A percentile compares a stretch with the other conserved stretches of the same genome.
These are phyloP conservation scores for Cutaneotrichosporon sp. DNA, from an alignment of 1,284 basidiomycete genomes.

Conservation along the genomic window DNA sequence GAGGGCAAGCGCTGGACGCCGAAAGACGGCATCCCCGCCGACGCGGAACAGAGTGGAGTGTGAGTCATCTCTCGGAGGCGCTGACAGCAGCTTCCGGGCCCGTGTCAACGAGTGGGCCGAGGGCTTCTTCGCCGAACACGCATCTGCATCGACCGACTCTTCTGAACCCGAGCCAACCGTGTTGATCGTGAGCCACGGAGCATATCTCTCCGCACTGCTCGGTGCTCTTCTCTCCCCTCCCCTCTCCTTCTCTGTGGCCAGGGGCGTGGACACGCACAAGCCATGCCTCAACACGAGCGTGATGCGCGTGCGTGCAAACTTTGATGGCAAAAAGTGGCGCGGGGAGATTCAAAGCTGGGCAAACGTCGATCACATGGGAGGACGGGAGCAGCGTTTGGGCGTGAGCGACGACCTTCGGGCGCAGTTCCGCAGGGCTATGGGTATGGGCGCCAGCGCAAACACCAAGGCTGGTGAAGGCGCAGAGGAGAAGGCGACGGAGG, in stretches of 20 bases:
- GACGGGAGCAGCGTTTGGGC: not conserved
- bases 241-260: slow-evolving; percentile 14
- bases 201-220: slow-evolving; percentile 38
- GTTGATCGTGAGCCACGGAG: slow-evolving; percentile 47
- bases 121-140: slow-evolving; percentile 25
- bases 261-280: slow-evolving; percentile 23
- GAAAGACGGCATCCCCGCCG: slow-evolving; percentile 32
- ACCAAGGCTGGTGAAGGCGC: not conserved
- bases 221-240: slow-evolving; percentile 26
- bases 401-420: slow-evolving; percentile 19
- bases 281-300: slow-evolving; percentile 40
- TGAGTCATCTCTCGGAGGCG: slow-evolving; percentile 18
- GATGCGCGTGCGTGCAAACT: slow-evolving; percentile 30
- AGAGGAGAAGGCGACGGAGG: not conserved
- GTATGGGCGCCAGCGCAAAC: not conserved
- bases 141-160: not conserved
- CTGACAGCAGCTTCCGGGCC: slow-evolving; percentile 22
- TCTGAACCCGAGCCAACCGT: slow-evolving; percentile 16
- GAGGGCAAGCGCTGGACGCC: slow-evolving; percentile 34
- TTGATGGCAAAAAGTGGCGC: slow-evolving; percentile 15
- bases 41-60: slow-evolving; percentile 34
- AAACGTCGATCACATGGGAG: slow-evolving; percentile 33
- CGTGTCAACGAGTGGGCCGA: slow-evolving; percentile 27
- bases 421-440: slow-evolving; percentile 7
- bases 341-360: slow-evolving; percentile 34